These are phyloP conservation scores for Massarina eburnea DNA, from an alignment of 2,329 filamentous ascomycete genomes.

Conservation along the genomic window DNA sequence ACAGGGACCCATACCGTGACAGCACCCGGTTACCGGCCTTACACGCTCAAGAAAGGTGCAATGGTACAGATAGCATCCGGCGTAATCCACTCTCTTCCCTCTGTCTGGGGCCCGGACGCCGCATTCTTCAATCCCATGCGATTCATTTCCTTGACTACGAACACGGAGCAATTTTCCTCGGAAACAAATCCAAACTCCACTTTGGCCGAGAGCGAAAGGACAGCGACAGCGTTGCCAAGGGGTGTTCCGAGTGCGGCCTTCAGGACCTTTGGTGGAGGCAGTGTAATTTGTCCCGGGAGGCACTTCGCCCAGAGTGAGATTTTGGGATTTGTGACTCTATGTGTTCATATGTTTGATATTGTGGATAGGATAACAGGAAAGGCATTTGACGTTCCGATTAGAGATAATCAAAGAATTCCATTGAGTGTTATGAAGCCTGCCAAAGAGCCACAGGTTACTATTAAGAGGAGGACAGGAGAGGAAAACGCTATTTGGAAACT, in stretches of 20 bases:
- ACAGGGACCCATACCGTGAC: conserved; percentile 44
- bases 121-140: conserved; percentile 43
- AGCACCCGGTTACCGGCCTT: conserved; percentile 24
- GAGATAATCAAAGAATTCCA: conserved; percentile 16
- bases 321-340: conserved; percentile 24
- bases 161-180: conserved; percentile 10
- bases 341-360: conserved; percentile 31
- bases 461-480: conserved; percentile 13
- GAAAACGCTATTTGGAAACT: conserved; percentile 11
- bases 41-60: conserved; percentile 45
- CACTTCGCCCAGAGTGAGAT: conserved; percentile 38
- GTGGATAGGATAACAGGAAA: conserved; percentile 6
- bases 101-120: conserved; percentile 49
- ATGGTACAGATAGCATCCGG: conserved; percentile 50
- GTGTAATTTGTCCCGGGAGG: conserved; percentile 33
- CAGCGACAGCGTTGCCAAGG: conserved; percentile 12
- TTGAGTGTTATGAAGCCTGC: conserved; percentile 24
- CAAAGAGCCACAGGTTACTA: conserved; percentile 12
- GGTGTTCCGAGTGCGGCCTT: conserved; percentile 25
- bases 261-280: conserved; percentile 32
- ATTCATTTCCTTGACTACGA: conserved; percentile 34
- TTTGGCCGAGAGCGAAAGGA: conserved; percentile 1
- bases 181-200: neutral
- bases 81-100: conserved; percentile 45
- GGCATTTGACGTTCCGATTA: conserved; percentile 9